Base-by-base conservation (phyloP, 768 basidiomycete genomes). In the Chiua virens region DNA sequence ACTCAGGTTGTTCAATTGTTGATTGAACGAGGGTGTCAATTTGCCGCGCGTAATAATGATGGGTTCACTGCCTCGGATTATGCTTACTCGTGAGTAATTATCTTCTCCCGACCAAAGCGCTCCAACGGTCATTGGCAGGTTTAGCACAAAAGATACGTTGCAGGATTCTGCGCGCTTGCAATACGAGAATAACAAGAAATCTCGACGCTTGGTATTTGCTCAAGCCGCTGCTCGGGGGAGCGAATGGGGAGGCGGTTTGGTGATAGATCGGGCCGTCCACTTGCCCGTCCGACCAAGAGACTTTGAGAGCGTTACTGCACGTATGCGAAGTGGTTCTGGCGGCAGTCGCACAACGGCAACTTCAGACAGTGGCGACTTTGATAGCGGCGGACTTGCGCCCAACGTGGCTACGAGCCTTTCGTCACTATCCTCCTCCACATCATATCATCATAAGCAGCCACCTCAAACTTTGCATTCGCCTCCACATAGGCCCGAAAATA, bases 31-130 rank as follows among this genome's bases (percentile, higher is more conserved):
- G 93, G 95, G 1, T 95, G 92, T 61, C 86, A 87, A 61, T 91
- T 83, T 66, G 74, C 81, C 23, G 86, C 85, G 20, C 81, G 87
- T 56, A 98, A 98, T 66, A 92, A 93, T 53, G 84, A 91, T 54
- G 93, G 93, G 0, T 97, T 93, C 66, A 91, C 89, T 10, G 87
- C 95, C 10, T 85, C 86, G 1, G 95, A 98, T 71, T 97, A 95
- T 68, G 92, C 94, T 15, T 97, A 91, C 67, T 57, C 58, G 56
- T 62, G 52, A 60, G 60, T 52, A 41, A 36, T 15, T 49, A 46
- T 57, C 46, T 34, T 37, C 5, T 20, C 27, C 17, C 9, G 32
- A 14, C 34, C 8, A 45, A 48, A 41, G 42, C 7, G n/a, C 27
- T 49, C 46, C 47, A 49, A 58, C 41, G 11, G 36, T 18, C 30